Evolutionary conservation across 139 green algal genomes (phyloP).

Genomic region (Ettlia oleoabundans): DNA sequence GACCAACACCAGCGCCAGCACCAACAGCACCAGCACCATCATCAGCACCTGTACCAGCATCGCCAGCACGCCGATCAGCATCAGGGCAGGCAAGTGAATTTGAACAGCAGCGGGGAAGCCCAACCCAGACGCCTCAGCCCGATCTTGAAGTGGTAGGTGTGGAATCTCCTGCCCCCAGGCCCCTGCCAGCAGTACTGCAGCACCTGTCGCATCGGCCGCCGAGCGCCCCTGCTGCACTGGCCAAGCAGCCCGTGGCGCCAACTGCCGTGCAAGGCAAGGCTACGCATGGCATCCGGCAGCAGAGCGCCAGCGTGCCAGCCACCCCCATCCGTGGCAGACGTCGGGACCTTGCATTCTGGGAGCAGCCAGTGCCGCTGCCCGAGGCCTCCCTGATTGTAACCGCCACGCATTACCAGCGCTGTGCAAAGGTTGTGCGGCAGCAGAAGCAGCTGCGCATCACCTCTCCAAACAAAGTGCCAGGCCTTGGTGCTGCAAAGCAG

Average conservation of each 20-base stretch:
- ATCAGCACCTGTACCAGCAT: too few species aligned
- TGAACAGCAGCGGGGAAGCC: too few species aligned
- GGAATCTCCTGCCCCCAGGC: background rate
- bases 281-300: background rate
- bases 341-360: background rate
- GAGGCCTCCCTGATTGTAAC: conserved; percentile 11
- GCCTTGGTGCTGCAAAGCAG: background rate
- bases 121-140: background rate
- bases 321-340: background rate
- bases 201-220: background rate
- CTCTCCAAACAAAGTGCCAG: background rate
- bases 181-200: background rate
- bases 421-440: background rate
- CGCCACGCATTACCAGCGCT: background rate
- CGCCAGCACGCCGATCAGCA: too few species aligned
- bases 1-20: too few species aligned
- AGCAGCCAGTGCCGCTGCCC: background rate
- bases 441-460: conserved; percentile 18
- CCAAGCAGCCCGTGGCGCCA: background rate
- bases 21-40: too few species aligned
- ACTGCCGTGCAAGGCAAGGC: background rate
- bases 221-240: conserved; percentile 9
- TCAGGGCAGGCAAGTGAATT: too few species aligned
- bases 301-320: background rate
- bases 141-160: background rate